Base-by-base conservation (phyloP, 805 yeast genomes). In the Wickerhamiella vanderwaltii region DNA sequence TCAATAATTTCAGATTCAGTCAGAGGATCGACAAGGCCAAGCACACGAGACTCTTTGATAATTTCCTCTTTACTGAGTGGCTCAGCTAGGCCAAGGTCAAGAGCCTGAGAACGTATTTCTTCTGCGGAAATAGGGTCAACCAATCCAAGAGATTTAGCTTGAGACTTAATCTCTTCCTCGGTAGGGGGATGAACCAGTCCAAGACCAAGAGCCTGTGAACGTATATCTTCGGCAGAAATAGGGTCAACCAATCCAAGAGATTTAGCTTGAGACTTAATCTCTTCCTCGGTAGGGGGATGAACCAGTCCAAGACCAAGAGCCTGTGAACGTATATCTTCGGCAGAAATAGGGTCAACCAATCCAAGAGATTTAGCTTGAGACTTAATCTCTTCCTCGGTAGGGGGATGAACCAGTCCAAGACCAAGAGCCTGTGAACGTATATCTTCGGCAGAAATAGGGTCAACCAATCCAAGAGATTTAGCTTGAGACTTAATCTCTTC, bases 341-440 rank as follows among this genome's bases (percentile, higher is more conserved):
- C 38, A 6, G 41, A 15, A 3, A 23, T n/a, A 6, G 49, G 49
- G 5, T 69, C 58, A 1, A 91, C 93, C 44, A 84, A 60, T 51
- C 72, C 68, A 49, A 79, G 65, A 43, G 13, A 34, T 20, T 13
- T 35, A 1, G 46, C 53, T 11, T 22, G 16, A 12, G 17, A 20
- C 11, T 20, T 35, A 16, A 48, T 22, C 30, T 48, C 40, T 11
- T n/a, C 38, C 3, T 40, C 43, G 5, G 19, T 33, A 1, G 33
- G 26, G 1, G 52, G 52, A 19, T 35, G 38, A 11, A 40, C 48
- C 7, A 59, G 44, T 9, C 41, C 41, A 2, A 29, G 16, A 20
- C 11, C 18, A 9, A 13, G 17, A n/a, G 53, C 53, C 16, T n/a
- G 15, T 15, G 19, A 12, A 1, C 28, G 34, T 9, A 25, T 29